Evolutionary conservation across 1,284 basidiomycete species (phyloP), one percentile per base, ranked within the genome.

Genomic region (Cutaneotrichosporon sp.): DNA sequence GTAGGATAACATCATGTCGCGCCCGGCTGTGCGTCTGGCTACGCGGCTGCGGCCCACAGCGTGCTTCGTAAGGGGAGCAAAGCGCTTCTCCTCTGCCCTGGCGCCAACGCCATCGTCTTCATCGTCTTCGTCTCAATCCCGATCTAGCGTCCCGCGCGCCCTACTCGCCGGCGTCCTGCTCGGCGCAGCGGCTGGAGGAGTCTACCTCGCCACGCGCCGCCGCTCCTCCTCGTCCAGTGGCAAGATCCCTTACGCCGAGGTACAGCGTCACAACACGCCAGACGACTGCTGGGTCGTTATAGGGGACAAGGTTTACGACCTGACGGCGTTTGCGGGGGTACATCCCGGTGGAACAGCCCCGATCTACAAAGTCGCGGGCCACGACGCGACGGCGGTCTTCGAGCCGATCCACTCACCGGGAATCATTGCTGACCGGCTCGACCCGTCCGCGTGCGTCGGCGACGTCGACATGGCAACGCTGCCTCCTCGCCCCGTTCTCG

Each of bases 281-380:
- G 77, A 79, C 21, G 76, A 76, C 45, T 90, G 88, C 72, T 93
- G 90, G 91, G 86, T 94, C 57, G 84, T 93, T 62, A 87, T 92
- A 58, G 78, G 81, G 23, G 72, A 72, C 4, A 70, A 72, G 17
- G 69, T 75, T 12, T 75, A 74, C 59, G 72, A 75, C 56, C 85
- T 94, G 52, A 93, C 47, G 90, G 10, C 73, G 72, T 75, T 74
- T 52, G 66, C 69, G 0, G 52, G 60, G 46, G 55, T 51, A 4
- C 74, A 76, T 61, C 74, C 74, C 1, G 74, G 74, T 2, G 74
- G 74, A 34, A 48, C 62, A 18, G 49, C 48, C 1, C 64, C 65
- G 0, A 70, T 76, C 36, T 55, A 67, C 49, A 52, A 64, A 17
- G 66, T 55, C 12, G 74, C 74, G n/a, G 74, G 74, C 1, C 56